Conservation (phyloP, 2,329 filamentous ascomycete genomes). For the Pseudogymnoascus sp. region DNA sequence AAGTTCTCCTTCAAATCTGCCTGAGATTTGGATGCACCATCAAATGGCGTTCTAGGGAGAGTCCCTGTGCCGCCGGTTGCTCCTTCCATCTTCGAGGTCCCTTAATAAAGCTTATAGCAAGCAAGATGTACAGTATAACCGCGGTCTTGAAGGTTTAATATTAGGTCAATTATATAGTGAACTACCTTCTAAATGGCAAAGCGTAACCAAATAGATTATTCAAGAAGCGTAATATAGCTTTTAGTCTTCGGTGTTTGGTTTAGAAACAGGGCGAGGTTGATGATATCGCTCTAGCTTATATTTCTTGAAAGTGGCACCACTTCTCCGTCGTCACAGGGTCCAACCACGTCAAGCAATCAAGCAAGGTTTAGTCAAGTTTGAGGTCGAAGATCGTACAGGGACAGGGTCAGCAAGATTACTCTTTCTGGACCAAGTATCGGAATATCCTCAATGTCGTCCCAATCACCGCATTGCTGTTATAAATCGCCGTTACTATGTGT, state of each 20-base stretch:
- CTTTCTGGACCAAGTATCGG: not conserved
- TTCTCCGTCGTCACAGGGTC: not conserved
- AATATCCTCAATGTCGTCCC: slow-evolving; percentile 3
- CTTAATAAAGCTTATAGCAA: not conserved
- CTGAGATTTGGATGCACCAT: slow-evolving; percentile 12
- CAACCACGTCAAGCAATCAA: not conserved
- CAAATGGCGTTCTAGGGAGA: slow-evolving; percentile 16
- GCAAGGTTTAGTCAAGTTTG: slow-evolving; percentile 3
- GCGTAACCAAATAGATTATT: not conserved
- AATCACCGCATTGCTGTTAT: slow-evolving; percentile 4
- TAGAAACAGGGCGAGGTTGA: not conserved
- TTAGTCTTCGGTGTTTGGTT: not conserved
- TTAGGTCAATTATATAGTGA: not conserved
- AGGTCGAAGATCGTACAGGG: not conserved
- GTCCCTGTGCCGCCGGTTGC: not conserved
- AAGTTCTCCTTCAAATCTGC: slow-evolving; percentile 64
- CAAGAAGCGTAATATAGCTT: not conserved
- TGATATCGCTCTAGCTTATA: not conserved
- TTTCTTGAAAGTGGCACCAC: not conserved
- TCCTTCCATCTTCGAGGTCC: not conserved
- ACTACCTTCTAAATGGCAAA: not conserved
- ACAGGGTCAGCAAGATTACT: not conserved
- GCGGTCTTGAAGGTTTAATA: not conserved
- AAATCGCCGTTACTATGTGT: not conserved
- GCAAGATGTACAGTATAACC: not conserved